Base-by-base conservation (phyloP, 768 basidiomycete species). In the Amanita phalloides region DNA sequence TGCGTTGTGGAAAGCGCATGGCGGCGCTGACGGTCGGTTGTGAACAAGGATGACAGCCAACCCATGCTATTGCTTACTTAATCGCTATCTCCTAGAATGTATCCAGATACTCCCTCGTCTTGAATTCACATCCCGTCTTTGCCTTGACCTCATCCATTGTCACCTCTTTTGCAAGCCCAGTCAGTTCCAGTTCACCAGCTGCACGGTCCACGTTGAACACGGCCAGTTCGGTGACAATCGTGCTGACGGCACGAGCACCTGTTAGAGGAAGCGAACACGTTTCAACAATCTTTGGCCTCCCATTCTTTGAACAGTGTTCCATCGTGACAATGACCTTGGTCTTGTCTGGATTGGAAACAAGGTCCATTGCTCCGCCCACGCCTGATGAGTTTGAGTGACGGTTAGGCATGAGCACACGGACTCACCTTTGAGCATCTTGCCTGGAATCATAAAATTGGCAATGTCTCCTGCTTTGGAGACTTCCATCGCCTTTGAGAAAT, bases 381-480 rank as follows among this genome's bases (percentile, higher is more conserved):
- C 90, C 89, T 86, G 60, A 47, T 14, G 52, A 53, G n/a, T 17
- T 13, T 45, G 21, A 36, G 26, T 25, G 25, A 49, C 57, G 43
- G 64, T 50, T 43, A 45, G 10, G 11, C 25, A 45, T 1, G 48
- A 11, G 41, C 42, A 33, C 39, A 20, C 33, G 6, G 6, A 21
- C 57, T 10, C 56, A 78, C 86, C 86, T 74, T 88, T 90, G 32
- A 91, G 76, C 64, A 92, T 77, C 71, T 96, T 95, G 11, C 92
- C 90, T 2, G 93, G 94, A 61, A 96, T 93, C 94, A 96, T 97
- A 64, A 91, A 97, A 72, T 97, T 97, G 52, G 94, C 94, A 56
- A 97, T 86, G 64, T 97, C 94, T 37, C 90, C 93, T 1, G 80
- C 81, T 57, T 88, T 83, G 1, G 91, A 92, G 45, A 97, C 94